Conservation (phyloP, 2,329 filamentous ascomycete species). For the Chaetomiaceae sp. region DNA sequence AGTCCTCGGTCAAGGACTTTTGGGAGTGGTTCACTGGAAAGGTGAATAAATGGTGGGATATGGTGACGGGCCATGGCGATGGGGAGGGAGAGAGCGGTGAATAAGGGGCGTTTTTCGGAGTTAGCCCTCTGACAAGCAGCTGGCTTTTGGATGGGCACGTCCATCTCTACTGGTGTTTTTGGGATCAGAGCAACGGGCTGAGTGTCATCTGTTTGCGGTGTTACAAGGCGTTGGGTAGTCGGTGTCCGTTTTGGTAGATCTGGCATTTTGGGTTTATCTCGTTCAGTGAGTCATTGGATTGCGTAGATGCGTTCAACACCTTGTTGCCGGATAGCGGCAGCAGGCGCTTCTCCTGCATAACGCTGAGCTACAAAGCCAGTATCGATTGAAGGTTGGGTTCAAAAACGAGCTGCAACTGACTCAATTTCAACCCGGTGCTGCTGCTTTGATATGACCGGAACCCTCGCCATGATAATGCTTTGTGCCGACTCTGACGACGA, state of each 20-base stretch:
- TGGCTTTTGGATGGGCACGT: not conserved
- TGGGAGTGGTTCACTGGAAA: conserved; percentile 52
- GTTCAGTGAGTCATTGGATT: not conserved
- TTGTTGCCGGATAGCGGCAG: too few species aligned
- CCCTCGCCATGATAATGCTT: too few species aligned
- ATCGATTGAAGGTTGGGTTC: too few species aligned
- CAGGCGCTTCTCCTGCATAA: too few species aligned
- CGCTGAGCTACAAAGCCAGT: too few species aligned
- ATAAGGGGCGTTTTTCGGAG: not conserved
- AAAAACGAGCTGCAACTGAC: too few species aligned
- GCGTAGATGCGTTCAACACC: too few species aligned
- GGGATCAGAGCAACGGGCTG: not conserved
- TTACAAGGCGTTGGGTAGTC: not conserved
- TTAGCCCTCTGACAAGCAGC: not conserved
- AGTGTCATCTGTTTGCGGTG: not conserved
- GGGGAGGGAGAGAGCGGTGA: not conserved
- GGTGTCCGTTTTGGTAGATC: not conserved
- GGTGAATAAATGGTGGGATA: conserved; percentile 43
- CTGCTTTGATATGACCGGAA: too few species aligned
- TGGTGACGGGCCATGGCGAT: conserved; percentile 33
- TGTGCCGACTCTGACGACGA: too few species aligned
- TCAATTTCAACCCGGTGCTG: too few species aligned
- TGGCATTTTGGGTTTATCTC: not conserved
- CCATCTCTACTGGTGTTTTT: not conserved
- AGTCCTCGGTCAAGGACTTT: conserved; percentile 33